Conservation (phyloP, 2,329 filamentous ascomycete species). For the Penicillium sp. region DNA sequence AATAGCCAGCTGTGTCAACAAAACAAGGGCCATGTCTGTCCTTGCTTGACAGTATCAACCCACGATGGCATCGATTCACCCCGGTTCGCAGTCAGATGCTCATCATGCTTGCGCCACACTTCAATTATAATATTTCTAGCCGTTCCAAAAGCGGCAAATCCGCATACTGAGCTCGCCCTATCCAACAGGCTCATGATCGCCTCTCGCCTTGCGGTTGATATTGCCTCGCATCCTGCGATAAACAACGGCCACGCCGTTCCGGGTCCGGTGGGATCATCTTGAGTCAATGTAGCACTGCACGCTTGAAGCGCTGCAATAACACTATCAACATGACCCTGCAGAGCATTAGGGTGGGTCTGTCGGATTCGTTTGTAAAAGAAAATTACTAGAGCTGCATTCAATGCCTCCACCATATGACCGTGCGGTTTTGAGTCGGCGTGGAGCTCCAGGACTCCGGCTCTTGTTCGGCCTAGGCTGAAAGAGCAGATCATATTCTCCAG, state of each 20-base stretch:
- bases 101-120: conserved; percentile 32
- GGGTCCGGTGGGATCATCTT: conserved; percentile 19
- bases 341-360: conserved; percentile 40
- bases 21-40: conserved; percentile 32
- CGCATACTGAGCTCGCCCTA: conserved; percentile 24
- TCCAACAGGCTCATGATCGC: conserved; percentile 27
- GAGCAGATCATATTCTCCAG: conserved; percentile 39
- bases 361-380: conserved; percentile 46
- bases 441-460: conserved; percentile 11
- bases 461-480: conserved; percentile 23
- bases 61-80: conserved; percentile 30
- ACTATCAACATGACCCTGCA: conserved; percentile 41
- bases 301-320: conserved; percentile 34
- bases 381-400: conserved; percentile 44
- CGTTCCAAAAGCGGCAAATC: conserved; percentile 26
- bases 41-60: conserved; percentile 28
- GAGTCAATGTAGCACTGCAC: conserved; percentile 28
- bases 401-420: conserved; percentile 39
- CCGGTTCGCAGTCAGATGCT: conserved; percentile 21
- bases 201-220: conserved; percentile 21
- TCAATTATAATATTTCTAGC: conserved; percentile 32
- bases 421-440: conserved; percentile 21
- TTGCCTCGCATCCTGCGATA: conserved; percentile 44
- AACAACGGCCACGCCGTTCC: conserved; percentile 43
- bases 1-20: conserved; percentile 17